Base-by-base conservation (phyloP, 2,329 filamentous ascomycete genomes). In the Pseudopithomyces maydicus region DNA sequence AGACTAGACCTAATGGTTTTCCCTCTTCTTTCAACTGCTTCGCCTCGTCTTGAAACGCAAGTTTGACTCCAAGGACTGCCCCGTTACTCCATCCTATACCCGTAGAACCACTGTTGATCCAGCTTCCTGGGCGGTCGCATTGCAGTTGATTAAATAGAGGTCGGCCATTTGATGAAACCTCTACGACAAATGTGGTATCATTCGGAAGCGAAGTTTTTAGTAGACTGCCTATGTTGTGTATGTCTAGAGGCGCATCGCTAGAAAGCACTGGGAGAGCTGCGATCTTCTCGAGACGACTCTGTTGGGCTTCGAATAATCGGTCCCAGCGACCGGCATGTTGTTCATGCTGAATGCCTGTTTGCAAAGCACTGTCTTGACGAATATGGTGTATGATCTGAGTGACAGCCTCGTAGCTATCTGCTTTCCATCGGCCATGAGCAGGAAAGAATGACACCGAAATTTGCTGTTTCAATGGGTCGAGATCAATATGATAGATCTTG, bases 361-460 rank as follows among this genome's bases (percentile, higher is more conserved):
- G 5, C 64, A 57, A 38, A 15, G 2, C 19, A 33, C 1, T 3
- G 29, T 68, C 43, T 6, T 41, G 46, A n/a, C 62, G 52, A 26
- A 74, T 68, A 46, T 71, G 20, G 2, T 54, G 20, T 33, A 63
- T 56, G 2, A 79, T 45, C 50, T 79, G 77, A 1, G 29, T 69
- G 8, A 80, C 61, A 2, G 74, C 79, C 0, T 83, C 84, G 46
- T 84, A 79, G 2, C 84, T 83, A 67, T 92, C 88, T 6, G 88
- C 89, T 38, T 85, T 82, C 74, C 88, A 92, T 1, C 89, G 83
- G 2, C 83, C 82, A 58, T 85, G 79, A 1, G 89, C 87, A 11
- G 83, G 80, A 45, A 92, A 83, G 65, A 92, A 92, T 68, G 88
- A 89, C 17, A 92, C 79, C 0, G 88, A 88, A 81, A 92, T 92